A percentile compares a stretch with the other conserved stretches of the same genome.
These are phyloP conservation scores for Colletotrichum kahawae DNA, from an alignment of 2,329 filamentous ascomycete genomes.

Conservation along the genomic window DNA sequence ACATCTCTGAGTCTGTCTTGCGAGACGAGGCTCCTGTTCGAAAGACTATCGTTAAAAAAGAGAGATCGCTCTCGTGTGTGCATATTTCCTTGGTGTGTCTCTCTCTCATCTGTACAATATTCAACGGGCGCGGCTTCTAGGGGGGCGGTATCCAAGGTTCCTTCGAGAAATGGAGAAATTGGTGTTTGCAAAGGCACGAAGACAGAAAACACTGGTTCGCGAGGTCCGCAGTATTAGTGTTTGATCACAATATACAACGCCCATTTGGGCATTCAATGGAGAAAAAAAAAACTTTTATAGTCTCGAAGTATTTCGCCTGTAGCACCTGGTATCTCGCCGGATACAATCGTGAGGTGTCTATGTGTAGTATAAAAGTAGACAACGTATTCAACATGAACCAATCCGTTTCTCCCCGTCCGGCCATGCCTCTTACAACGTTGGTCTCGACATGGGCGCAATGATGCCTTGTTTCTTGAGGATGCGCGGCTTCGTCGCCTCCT, in stretches of 20 bases:
- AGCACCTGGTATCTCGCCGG: not conserved
- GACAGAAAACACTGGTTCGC: not conserved
- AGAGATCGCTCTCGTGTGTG: not conserved
- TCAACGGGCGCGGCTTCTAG: not conserved
- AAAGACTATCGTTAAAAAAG: not conserved
- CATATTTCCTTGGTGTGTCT: slow-evolving; percentile 17
- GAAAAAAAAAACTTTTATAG: not conserved
- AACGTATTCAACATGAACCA: not conserved
- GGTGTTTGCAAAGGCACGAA: not conserved
- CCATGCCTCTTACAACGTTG: slow-evolving; percentile 43
- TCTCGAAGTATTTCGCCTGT: not conserved
- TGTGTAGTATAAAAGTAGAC: not conserved
- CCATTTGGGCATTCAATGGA: not conserved
- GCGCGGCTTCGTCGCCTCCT: slow-evolving; percentile 86
- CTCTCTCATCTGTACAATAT: slow-evolving; percentile 16
- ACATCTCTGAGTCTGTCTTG: not conserved
- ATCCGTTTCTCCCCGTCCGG: not conserved
- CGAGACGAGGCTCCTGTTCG: not conserved
- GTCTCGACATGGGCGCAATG: slow-evolving; percentile 86
- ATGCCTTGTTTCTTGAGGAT: slow-evolving; percentile 90
- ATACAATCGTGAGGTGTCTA: not conserved
- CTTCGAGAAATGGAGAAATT: slow-evolving; percentile 7
- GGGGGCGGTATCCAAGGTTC: not conserved
- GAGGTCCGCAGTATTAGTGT: not conserved
- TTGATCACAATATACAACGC: not conserved